These are phyloP conservation scores for Cucurbita ficifolia DNA, from an alignment of 306 rosid species.

Conservation along the genomic window DNA sequence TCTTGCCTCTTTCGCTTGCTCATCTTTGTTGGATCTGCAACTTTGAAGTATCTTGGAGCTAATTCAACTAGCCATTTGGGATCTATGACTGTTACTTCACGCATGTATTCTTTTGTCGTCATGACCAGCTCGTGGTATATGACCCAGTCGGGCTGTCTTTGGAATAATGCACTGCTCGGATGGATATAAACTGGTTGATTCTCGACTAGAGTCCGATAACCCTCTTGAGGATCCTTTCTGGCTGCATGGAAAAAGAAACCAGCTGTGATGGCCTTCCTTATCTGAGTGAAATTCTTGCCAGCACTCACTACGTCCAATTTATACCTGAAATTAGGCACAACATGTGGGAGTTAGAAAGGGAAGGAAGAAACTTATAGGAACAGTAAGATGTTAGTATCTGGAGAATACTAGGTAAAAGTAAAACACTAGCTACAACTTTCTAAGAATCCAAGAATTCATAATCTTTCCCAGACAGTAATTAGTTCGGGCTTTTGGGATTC, in stretches of 20 bases:
- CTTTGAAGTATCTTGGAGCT: conserved; percentile 83
- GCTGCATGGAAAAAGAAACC: conserved; percentile 76
- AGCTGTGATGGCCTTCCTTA: conserved; percentile 75
- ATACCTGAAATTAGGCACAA: conserved; percentile 34
- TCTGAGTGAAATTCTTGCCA: conserved; percentile 62
- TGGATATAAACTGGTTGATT: conserved; percentile 79
- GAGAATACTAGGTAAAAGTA: background rate
- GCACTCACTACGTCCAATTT: conserved; percentile 75
- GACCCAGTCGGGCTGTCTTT: conserved; percentile 86
- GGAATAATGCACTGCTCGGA: conserved; percentile 70
- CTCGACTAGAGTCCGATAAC: conserved; percentile 76
- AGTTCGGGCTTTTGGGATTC: too few relatives aligned
- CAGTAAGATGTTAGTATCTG: background rate
- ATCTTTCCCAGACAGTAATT: too few relatives aligned
- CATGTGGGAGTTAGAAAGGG: background rate
- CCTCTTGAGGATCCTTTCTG: conserved; percentile 82
- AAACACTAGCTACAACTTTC: background rate
- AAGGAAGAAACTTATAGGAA: background rate
- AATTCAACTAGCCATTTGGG: conserved; percentile 87
- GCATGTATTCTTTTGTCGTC: conserved; percentile 82
- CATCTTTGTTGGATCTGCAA: conserved; percentile 62
- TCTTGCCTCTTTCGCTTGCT: conserved; percentile 79
- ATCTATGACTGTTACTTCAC: conserved; percentile 63
- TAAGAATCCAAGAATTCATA: background rate
- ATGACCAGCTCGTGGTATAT: conserved; percentile 86